Base-by-base conservation (phyloP, 2,329 filamentous ascomycete species). In the Falciphora oryzae region DNA sequence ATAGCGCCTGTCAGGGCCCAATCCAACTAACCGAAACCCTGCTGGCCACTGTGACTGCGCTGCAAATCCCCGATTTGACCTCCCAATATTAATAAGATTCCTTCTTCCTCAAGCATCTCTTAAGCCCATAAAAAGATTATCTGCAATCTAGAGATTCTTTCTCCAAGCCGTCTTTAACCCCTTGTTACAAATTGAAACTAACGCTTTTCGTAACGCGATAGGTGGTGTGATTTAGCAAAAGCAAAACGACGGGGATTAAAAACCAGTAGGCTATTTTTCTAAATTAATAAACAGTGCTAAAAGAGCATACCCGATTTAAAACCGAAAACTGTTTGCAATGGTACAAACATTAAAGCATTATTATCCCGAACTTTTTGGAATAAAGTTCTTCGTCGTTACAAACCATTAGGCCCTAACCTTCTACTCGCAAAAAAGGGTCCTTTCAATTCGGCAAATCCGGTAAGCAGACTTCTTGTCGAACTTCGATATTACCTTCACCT, bases 221-320 rank as follows among this genome's bases (percentile, higher is more conserved):
- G 59, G 14, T 13, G 14, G 29, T 32, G 28, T 61, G 14, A 31
- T 61, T 4, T 61, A 14, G 28, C 28, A 61, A 25, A 2, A 61
- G 32, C 28, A 61, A 25, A 22, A 61, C 3, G 32, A 31, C 14
- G 59, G 11, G 25, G 4, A 11, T 61, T 6, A 29, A 31, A 61
- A 61, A 14, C 59, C 29, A 32, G 32, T 61, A 14, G 59, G 59
- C 14, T 61, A 61, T 27, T 61, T 35, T 4, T 32, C 14, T 8
- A 61, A 61, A n/a, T 31, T 10, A 13, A 61, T 38, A 14, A 32
- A 13, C 8, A 14, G 4, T 32, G 28, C 28, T 61, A 14, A 61
- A 27, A 14, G n/a, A 61, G 32, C 29, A n/a, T 61, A 61, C 32
- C 59, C 59, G 59, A 61, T 61, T 11, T 13, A 61, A 25, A 10